A percentile compares a stretch with the other conserved stretches of the same genome.
phyloP scores from a whole-genome alignment of 257 asterid species.

The Ligustrum vulgare region DNA sequence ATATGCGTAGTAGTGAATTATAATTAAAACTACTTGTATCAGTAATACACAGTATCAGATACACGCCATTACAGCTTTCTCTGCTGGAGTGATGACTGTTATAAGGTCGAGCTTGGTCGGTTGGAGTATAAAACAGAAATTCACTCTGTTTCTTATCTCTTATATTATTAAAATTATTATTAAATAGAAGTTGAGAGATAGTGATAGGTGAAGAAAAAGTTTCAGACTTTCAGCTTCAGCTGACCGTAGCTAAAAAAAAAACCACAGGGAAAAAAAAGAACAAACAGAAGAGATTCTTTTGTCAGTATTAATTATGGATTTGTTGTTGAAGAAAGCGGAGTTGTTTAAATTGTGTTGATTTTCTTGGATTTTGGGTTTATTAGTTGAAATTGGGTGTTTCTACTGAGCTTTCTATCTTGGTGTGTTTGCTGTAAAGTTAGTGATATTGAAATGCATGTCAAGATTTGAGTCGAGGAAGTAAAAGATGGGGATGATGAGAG shows the following conservation, averaged over 20 bases:
- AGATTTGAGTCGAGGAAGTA: conserved; percentile 21
- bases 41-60: conserved; percentile 22
- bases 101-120: conserved; percentile 91
- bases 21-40: too few species aligned
- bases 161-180: too few species aligned
- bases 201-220: conserved; percentile 21
- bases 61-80: conserved; percentile 20
- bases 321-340: conserved; percentile 24
- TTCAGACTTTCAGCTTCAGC: conserved; percentile 26
- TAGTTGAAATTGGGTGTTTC: conserved; percentile 16
- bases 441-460: conserved; percentile 23
- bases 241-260: conserved; percentile 13
- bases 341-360: conserved; percentile 33
- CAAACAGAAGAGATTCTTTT: not conserved
- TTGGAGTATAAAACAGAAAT: conserved; percentile 45
- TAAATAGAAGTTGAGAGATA: conserved; percentile 3
- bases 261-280: not conserved
- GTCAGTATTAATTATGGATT: not conserved
- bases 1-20: conserved; percentile 39
- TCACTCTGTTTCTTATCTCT: not conserved
- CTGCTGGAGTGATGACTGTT: conserved; percentile 39
- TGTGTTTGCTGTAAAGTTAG: conserved; percentile 20
- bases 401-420: conserved; percentile 1
- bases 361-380: conserved; percentile 12
- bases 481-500: conserved; percentile 21